Evolutionary conservation across 345 rosid species (phyloP).

Genomic region (Ceriops tagal): DNA sequence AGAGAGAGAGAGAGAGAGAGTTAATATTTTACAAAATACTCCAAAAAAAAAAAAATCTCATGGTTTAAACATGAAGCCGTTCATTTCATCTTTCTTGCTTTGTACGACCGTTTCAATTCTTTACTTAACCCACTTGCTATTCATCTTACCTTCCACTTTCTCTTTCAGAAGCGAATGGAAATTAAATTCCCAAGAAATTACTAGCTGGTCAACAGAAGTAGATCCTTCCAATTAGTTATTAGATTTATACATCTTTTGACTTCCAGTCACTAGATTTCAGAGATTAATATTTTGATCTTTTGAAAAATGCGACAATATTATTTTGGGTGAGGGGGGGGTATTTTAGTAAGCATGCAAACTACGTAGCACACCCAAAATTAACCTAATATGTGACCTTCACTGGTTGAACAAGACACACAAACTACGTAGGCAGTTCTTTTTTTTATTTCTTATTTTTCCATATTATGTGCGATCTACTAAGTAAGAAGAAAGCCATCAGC

Average conservation of each 20-base stretch:
- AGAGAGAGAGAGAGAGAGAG: no score
- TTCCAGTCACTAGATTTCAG: no score
- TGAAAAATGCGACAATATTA: no score
- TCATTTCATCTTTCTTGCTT: no score
- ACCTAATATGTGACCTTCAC: conserved; percentile 2
- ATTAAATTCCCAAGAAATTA: background rate
- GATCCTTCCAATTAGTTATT: background rate
- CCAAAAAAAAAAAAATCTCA: no score
- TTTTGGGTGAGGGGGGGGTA: background rate
- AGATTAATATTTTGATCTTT: no score
- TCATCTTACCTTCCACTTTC: background rate
- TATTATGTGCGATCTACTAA: no score
- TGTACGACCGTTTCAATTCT: no score
- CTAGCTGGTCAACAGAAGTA: background rate
- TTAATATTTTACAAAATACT: no score
- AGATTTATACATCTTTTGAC: background rate
- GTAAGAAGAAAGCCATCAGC: no score
- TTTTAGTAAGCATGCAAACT: background rate
- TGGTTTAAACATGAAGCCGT: no score
- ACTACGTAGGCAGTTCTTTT: background rate
- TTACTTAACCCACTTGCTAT: no score
- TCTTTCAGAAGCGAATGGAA: background rate
- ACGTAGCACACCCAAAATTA: background rate
- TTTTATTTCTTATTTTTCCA: background rate
- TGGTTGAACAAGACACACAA: conserved; percentile 13